Base-by-base conservation (phyloP, 345 rosid species). In the Camelina laxa region DNA sequence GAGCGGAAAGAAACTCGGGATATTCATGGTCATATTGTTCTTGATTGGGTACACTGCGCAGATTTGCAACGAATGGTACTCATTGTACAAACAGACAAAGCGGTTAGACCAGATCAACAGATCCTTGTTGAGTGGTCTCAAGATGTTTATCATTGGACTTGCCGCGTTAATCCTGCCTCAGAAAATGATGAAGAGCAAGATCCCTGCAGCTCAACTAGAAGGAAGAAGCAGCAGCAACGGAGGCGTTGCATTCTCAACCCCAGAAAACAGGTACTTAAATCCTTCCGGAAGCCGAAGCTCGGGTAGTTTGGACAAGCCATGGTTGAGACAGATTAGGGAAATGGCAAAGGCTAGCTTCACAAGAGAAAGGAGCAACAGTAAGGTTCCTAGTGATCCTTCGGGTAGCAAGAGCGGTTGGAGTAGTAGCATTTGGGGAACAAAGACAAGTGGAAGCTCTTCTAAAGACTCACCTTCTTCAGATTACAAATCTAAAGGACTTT, bases 341-440 rank as follows among this genome's bases (percentile, higher is more conserved):
- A 27, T 90, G 87, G 96, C 96, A 21, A 90, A 81, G 79, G 87
- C 91, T 6, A 88, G 98, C 85, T 91, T 91, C 54, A 88, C 79
- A 3, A 83, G 56, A 80, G 93, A 87, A 35, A 84, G 86, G 72
- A 74, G 79, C 56, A 84, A 68, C 60, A 67, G 80, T 56, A 84
- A 80, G 53, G 72, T 44, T 66, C 79, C 89, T 2, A 83, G 33
- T 19, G 97, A 90, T 83, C 98, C 97, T 58, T 91, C 98, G 0
- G 85, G 81, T 45, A 91, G 97, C 67, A 66, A 45, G 8, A 65
- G 87, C 1, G 91, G 84, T 67, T 88, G 89, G 98, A 90, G 89
- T 41, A 95, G 81, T 61, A 71, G 89, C 13, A 82, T 89, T 78
- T 86, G 91, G 91, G 80, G 85, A 24, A 76, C 55, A 69, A 90